These are phyloP conservation scores for Ceratobasidium sp. DNA, from an alignment of 1,284 basidiomycete species.

Conservation along the genomic window DNA sequence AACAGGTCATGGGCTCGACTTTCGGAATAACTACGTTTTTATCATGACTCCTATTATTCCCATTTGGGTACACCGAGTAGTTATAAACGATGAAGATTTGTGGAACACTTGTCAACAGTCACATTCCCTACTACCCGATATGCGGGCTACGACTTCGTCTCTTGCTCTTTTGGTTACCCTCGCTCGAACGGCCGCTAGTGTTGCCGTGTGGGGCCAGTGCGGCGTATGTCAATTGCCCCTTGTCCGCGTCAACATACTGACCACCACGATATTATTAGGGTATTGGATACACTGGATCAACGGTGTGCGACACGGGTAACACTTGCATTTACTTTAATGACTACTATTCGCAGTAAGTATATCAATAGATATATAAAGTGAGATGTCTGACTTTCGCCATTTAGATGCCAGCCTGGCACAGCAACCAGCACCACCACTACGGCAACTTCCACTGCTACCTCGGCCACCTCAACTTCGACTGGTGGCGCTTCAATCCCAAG, in stretches of 20 bases:
- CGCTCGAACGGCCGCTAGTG: background rate
- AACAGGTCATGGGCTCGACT: conserved; percentile 16
- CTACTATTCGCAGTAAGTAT: conserved; percentile 19
- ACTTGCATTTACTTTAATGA: conserved; percentile 3
- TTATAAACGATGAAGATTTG: background rate
- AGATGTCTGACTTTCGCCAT: background rate
- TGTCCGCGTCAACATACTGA: background rate
- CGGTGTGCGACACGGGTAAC: background rate
- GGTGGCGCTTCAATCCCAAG: conserved; percentile 6
- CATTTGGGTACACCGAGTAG: background rate
- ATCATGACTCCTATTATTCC: too few relatives aligned
- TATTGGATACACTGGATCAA: conserved; percentile 16
- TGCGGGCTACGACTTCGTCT: conserved; percentile 8
- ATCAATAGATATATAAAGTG: background rate
- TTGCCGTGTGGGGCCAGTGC: conserved; percentile 17
- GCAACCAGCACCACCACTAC: background rate
- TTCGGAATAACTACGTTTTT: conserved; percentile 10
- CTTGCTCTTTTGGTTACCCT: conserved; percentile 1
- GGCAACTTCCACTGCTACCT: background rate
- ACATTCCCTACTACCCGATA: background rate
- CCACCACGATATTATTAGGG: background rate
- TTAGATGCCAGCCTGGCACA: conserved; percentile 9
- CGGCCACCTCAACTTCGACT: conserved; percentile 1
- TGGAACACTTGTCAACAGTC: background rate
- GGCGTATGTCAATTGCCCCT: background rate